Conservation (phyloP, 2,329 filamentous ascomycete genomes). For the Rhynchosporium agropyri region DNA sequence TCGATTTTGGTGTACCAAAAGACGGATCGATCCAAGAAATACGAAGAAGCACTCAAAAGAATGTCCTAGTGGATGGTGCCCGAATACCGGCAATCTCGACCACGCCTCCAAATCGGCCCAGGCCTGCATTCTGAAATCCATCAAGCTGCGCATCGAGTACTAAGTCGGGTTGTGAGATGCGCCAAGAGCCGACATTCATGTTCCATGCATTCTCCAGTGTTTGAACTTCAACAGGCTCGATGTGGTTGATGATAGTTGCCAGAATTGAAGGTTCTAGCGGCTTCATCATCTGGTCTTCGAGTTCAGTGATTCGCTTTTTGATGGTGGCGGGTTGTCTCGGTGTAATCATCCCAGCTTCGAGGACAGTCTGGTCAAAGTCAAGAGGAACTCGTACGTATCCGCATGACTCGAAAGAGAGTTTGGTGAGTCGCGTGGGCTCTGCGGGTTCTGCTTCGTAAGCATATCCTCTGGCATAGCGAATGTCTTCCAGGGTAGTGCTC, state of each 20-base stretch:
- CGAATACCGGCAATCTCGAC: slow-evolving; percentile 27
- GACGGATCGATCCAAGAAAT: neutral
- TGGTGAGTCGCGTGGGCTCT: slow-evolving; percentile 31
- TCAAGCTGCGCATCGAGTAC: slow-evolving; percentile 32
- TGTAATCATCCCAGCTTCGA: slow-evolving; percentile 26
- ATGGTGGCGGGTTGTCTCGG: slow-evolving; percentile 25
- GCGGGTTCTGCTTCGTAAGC: slow-evolving; percentile 34
- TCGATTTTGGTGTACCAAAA: neutral
- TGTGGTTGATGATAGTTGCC: slow-evolving; percentile 37
- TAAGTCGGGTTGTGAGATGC: slow-evolving; percentile 18
- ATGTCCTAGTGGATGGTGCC: neutral
- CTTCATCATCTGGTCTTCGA: slow-evolving; percentile 41
- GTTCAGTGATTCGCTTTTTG: slow-evolving; percentile 34
- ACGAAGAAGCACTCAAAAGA: neutral
- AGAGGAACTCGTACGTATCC: slow-evolving; percentile 39
- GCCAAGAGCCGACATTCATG: slow-evolving; percentile 35
- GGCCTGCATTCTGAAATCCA: slow-evolving; percentile 35
- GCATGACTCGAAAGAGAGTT: slow-evolving; percentile 40
- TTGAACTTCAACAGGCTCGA: slow-evolving; percentile 29
- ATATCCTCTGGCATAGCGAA: slow-evolving; percentile 44
- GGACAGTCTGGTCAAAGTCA: slow-evolving; percentile 39
- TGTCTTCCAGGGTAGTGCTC: slow-evolving; percentile 47
- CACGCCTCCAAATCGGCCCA: slow-evolving; percentile 38
- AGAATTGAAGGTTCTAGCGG: slow-evolving; percentile 32
- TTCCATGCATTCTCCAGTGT: slow-evolving; percentile 38